Evolutionary conservation across 2,329 filamentous ascomycete species (phyloP).

Genomic region (Teratosphaeria nubilosa): DNA sequence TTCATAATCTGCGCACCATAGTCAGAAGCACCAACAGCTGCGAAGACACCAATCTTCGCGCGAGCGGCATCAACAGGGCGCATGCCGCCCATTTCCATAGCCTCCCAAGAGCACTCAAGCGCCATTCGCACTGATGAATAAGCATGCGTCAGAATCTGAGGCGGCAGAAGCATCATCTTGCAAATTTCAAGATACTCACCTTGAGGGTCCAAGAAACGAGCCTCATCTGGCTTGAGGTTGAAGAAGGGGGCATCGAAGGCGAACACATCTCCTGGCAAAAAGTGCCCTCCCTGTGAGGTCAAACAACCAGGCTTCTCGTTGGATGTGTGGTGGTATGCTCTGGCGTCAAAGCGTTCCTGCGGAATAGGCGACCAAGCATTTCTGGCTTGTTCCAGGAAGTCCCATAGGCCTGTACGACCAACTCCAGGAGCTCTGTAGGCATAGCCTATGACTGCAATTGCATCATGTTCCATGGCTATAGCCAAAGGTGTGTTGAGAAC

Average conservation of each 20-base stretch:
- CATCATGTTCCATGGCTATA: no score
- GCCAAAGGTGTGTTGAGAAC: no score
- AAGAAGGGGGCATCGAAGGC: conserved; percentile 15
- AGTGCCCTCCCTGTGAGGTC: background rate
- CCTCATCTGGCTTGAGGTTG: conserved; percentile 7
- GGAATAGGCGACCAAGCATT: background rate
- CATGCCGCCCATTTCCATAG: background rate
- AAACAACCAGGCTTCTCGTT: background rate
- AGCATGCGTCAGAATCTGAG: no score
- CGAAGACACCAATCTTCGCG: background rate
- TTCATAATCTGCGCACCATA: background rate
- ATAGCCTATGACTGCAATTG: background rate
- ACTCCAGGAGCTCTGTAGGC: background rate
- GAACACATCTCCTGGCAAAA: background rate
- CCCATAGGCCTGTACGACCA: background rate
- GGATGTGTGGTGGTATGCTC: background rate
- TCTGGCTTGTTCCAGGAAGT: background rate
- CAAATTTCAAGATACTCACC: no score
- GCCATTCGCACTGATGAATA: no score
- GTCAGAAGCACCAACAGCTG: background rate
- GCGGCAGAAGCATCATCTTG: no score
- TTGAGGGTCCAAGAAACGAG: conserved; percentile 12
- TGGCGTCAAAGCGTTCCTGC: background rate
- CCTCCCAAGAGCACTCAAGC: conserved; percentile 6
- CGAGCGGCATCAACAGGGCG: background rate